Conservation (phyloP, 2,329 filamentous ascomycete species). For the Alternaria sp. region DNA sequence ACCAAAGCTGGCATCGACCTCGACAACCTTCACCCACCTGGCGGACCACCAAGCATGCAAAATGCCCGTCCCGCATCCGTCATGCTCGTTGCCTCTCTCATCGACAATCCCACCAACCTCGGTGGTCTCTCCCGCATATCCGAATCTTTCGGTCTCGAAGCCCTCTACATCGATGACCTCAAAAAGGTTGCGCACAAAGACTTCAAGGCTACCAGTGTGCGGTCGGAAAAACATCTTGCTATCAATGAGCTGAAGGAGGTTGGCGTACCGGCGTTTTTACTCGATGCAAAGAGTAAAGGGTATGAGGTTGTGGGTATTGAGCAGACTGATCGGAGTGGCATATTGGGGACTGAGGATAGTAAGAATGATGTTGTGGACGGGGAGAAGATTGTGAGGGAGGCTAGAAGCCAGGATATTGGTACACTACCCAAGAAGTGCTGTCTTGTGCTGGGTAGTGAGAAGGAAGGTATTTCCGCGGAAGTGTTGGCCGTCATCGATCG, state of each 20-base stretch:
- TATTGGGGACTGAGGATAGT: constrained; percentile 47
- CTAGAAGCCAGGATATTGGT: constrained; percentile 16
- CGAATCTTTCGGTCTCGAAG: constrained; percentile 58
- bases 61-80: constrained; percentile 42
- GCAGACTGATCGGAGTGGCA: constrained; percentile 58
- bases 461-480: constrained; percentile 57
- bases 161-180: constrained; percentile 53
- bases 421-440: constrained; percentile 49
- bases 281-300: constrained; percentile 52
- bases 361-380: neutral
- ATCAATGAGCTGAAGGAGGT: constrained; percentile 48
- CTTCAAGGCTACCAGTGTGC: constrained; percentile 58
- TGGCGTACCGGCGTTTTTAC: constrained; percentile 48
- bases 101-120: constrained; percentile 58
- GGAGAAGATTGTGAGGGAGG: neutral
- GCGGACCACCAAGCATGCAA: constrained; percentile 24
- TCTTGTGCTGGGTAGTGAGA: constrained; percentile 59
- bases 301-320: constrained; percentile 61
- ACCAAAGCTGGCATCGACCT: constrained; percentile 58
- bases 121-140: constrained; percentile 58
- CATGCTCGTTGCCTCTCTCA: constrained; percentile 58
- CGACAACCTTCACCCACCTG: constrained; percentile 32
- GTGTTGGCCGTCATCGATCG: constrained; percentile 58
- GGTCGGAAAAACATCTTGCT: constrained; percentile 57
- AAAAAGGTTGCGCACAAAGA: constrained; percentile 53